phyloP scores from a whole-genome alignment of 345 rosid species.

The Orychophragmus violaceus region DNA sequence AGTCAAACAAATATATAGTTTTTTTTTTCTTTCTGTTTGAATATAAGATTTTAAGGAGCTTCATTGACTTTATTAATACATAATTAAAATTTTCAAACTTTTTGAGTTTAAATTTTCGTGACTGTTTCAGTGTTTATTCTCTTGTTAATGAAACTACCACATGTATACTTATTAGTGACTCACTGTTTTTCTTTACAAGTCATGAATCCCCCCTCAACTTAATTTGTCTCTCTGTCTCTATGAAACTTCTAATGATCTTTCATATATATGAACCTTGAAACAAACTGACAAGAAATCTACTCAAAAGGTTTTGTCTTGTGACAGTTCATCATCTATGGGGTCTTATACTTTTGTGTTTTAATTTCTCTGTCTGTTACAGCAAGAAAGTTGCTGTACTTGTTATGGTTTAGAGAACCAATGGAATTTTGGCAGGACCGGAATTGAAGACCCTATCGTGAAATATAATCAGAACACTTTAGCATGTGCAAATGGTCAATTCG shows the following conservation, averaged over 20 bases:
- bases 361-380: slow-evolving; percentile 13
- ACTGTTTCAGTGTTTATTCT: neutral
- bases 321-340: slow-evolving; percentile 29
- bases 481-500: neutral
- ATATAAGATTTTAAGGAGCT: neutral
- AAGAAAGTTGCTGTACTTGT: slow-evolving; percentile 10
- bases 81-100: neutral
- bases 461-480: neutral
- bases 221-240: slow-evolving; percentile 19
- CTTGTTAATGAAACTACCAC: neutral
- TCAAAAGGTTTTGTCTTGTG: slow-evolving; percentile 16
- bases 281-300: slow-evolving; percentile 24
- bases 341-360: neutral
- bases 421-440: neutral
- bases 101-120: neutral
- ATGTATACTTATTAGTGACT: neutral
- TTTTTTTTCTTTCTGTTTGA: neutral
- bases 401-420: slow-evolving; percentile 11
- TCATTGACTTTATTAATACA: neutral
- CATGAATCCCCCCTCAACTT: neutral
- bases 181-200: neutral
- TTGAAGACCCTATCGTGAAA: neutral
- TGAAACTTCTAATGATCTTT: slow-evolving; percentile 20
- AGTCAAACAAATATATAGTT: slow-evolving; percentile 11
- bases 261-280: slow-evolving; percentile 3